A percentile compares a stretch with the other conserved stretches of the same genome.
Conservation (phyloP, 2,329 filamentous ascomycete genomes). For the Lecanicillium sp. region DNA sequence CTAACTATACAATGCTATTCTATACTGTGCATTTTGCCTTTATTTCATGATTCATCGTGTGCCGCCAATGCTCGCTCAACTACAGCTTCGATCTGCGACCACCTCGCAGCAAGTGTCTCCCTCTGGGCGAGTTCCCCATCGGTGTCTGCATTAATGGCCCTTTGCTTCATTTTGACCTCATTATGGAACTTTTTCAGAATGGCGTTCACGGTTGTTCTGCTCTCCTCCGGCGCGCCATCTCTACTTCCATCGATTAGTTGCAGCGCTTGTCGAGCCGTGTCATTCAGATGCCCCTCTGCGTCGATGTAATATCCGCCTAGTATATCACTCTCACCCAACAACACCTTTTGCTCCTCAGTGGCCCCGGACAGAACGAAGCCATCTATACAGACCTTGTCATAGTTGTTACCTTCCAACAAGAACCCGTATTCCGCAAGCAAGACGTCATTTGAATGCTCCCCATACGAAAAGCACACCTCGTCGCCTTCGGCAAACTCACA, state of each 20-base stretch:
- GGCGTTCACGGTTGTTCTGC: too few species aligned
- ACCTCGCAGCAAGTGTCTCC: slow-evolving; percentile 30
- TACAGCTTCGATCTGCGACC: slow-evolving; percentile 34
- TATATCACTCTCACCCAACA: slow-evolving; percentile 37
- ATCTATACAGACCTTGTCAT: slow-evolving; percentile 43
- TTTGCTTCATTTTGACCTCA: too few species aligned
- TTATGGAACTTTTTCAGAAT: too few species aligned
- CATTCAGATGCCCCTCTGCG: too few species aligned
- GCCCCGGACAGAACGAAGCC: slow-evolving; percentile 35
- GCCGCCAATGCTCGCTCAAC: slow-evolving; percentile 24
- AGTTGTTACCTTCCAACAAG: slow-evolving; percentile 36
- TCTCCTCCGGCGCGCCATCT: too few species aligned
- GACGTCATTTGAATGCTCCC: slow-evolving; percentile 64
- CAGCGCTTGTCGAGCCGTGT: too few species aligned
- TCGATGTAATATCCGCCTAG: slow-evolving; percentile 40
- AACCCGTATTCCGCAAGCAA: slow-evolving; percentile 62
- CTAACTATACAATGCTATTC: too few species aligned
- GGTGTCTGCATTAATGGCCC: too few species aligned
- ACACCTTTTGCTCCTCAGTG: slow-evolving; percentile 25
- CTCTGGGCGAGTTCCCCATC: slow-evolving; percentile 33
- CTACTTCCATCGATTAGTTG: too few species aligned
- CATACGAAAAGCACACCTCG: slow-evolving; percentile 64
- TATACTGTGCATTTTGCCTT: too few species aligned
- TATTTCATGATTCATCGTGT: too few species aligned
- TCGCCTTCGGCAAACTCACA: slow-evolving; percentile 46